These are phyloP conservation scores for Miamiensis avidus DNA, from an alignment of 169 alveolate species.

Conservation along the genomic window DNA sequence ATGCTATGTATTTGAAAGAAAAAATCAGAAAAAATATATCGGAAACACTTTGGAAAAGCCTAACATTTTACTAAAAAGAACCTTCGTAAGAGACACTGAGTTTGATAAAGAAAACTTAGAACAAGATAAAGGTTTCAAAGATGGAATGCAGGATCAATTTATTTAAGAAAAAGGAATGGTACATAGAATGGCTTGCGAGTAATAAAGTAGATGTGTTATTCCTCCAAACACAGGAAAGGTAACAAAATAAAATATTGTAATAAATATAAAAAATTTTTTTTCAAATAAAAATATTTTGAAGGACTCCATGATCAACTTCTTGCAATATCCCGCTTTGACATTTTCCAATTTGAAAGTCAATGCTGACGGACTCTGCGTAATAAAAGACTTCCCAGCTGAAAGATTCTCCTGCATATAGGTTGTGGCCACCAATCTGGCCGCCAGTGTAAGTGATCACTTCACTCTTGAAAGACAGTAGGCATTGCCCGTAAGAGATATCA, in stretches of 20 bases:
- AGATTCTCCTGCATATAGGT: not conserved
- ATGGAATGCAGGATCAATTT: not conserved
- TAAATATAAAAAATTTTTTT: no score
- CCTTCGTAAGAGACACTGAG: constrained; percentile 26
- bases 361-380: not conserved
- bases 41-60: constrained; percentile 55
- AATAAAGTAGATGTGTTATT: not conserved
- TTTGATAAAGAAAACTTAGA: constrained; percentile 17
- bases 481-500: not conserved
- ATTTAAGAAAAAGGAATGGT: not conserved
- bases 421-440: not conserved
- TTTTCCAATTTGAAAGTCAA: not conserved
- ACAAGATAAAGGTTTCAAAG: not conserved
- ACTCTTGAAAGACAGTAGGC: not conserved
- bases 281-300: not conserved
- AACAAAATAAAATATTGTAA: no score
- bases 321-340: not conserved
- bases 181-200: not conserved
- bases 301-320: not conserved
- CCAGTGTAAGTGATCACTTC: not conserved
- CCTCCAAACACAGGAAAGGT: not conserved
- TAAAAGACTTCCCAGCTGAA: not conserved
- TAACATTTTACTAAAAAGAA: constrained; percentile 48
- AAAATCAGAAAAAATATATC: constrained; percentile 32
- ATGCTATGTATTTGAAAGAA: constrained; percentile 50